Evolutionary conservation across 2,329 filamentous ascomycete species (phyloP).

Genomic region (Cladosporium sp.): DNA sequence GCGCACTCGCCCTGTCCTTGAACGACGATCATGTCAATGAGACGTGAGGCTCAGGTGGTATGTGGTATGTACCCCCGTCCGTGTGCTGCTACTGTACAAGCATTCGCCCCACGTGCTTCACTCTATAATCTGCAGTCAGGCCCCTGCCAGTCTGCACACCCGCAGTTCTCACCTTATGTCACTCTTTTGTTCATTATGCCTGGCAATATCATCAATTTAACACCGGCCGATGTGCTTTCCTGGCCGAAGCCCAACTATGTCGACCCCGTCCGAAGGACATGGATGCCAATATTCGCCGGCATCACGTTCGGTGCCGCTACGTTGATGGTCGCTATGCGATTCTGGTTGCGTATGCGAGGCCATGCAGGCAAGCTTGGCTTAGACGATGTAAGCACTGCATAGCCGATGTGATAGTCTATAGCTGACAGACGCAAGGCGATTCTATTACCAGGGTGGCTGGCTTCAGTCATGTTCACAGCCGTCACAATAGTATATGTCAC

Average conservation of each 20-base stretch:
- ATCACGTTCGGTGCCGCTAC: constrained; percentile 30
- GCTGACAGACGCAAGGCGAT: constrained; percentile 22
- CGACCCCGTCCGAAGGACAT: constrained; percentile 33
- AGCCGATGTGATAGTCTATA: constrained; percentile 7
- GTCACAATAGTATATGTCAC: constrained; percentile 28
- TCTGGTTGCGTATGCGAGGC: constrained; percentile 34
- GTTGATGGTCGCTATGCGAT: constrained; percentile 28
- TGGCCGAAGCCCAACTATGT: constrained; percentile 37
- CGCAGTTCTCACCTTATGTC: constrained; percentile 1
- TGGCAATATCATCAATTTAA: constrained; percentile 33
- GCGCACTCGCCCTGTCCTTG: background rate
- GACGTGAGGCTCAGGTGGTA: background rate
- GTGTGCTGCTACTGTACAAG: background rate
- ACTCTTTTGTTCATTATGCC: constrained; percentile 26
- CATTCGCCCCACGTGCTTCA: constrained; percentile 2
- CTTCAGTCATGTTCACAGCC: constrained; percentile 26
- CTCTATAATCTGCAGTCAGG: background rate
- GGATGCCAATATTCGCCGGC: constrained; percentile 36
- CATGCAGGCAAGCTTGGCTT: constrained; percentile 33
- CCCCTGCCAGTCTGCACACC: background rate
- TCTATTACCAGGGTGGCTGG: constrained; percentile 28
- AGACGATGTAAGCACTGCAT: constrained; percentile 33
- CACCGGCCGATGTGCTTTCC: constrained; percentile 21
- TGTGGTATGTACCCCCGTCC: background rate
- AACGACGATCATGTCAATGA: background rate